Evolutionary conservation across 106 monocot species (phyloP), one percentile per base, ranked within the genome.

Genomic region (Posidonia australis): DNA sequence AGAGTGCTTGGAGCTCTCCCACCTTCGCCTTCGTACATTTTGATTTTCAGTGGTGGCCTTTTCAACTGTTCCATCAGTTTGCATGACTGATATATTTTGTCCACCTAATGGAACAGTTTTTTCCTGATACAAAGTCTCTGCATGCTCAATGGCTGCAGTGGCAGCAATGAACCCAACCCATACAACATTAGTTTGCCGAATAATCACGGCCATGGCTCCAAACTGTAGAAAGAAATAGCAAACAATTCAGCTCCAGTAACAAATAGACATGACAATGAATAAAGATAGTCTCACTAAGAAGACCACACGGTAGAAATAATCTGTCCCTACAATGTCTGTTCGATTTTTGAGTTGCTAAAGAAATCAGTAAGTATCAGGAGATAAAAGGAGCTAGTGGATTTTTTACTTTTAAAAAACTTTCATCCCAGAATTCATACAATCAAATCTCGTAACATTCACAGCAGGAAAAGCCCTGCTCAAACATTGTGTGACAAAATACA

Each of bases 171-270:
- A 98, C 30, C 87, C 16, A 66, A 98, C 62, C 96, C 96, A 98
- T 45, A 98, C 72, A 16, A 83, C 66, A 81, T 98, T 98, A 74
- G 96, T 98, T 72, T 98, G 96, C 61, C 96, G 84, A 27, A 82
- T 70, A 48, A 87, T 57, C 46, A 77, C 77, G 0, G 84, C 77
- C 20, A 87, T 60, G 49, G 81, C 90, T 20, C 87, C 96, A 66
- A 98, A 63, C 96, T 98, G 78, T 54, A 72, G n/a, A 47, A 70
- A 23, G 46, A 48, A 25, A 30, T 51, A 26, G 16, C 22, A 54
- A 69, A 57, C 68, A 44, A 68, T 6, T 69, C 24, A 68, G 42
- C 30, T 60, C 1, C 46, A 16, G 41, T n/a, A 44, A 31, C 21
- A 18, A 24, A n/a, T 16, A 55, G 2, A 16, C 32, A 32, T 48